These are phyloP conservation scores for Ophiorrhiza pumila DNA, from an alignment of 257 asterid genomes.

Conservation along the genomic window DNA sequence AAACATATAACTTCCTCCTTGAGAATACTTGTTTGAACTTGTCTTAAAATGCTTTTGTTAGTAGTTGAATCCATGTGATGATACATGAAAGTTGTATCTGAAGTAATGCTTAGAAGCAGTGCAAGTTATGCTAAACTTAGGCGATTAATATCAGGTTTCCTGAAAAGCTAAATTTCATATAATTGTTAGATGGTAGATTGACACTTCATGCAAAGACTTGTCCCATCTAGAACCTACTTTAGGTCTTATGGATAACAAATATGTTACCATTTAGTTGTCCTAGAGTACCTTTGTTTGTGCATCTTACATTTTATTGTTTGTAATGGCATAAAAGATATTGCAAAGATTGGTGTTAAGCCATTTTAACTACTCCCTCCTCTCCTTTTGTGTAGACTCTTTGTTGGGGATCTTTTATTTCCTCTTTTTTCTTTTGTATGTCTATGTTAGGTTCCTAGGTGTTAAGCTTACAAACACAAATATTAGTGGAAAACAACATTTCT, in stretches of 20 bases:
- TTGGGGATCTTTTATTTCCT: neutral
- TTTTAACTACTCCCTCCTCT: neutral
- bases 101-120: no score
- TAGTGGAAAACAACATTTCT: no score
- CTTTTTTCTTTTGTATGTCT: no score
- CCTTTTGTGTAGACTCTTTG: neutral
- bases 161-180: no score
- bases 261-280: no score
- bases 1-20: constrained; percentile 14
- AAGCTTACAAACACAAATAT: no score
- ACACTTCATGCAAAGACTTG: neutral
- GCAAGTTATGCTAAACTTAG: neutral
- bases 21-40: neutral
- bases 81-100: no score
- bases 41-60: neutral
- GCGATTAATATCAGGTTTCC: neutral
- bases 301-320: neutral
- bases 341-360: neutral
- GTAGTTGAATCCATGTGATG: neutral
- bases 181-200: no score
- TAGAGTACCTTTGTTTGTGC: neutral
- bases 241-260: neutral
- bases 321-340: neutral
- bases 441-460: no score
- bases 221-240: no score